phyloP scores from a whole-genome alignment of 306 rosid species.

The Acmispon strigosus region DNA sequence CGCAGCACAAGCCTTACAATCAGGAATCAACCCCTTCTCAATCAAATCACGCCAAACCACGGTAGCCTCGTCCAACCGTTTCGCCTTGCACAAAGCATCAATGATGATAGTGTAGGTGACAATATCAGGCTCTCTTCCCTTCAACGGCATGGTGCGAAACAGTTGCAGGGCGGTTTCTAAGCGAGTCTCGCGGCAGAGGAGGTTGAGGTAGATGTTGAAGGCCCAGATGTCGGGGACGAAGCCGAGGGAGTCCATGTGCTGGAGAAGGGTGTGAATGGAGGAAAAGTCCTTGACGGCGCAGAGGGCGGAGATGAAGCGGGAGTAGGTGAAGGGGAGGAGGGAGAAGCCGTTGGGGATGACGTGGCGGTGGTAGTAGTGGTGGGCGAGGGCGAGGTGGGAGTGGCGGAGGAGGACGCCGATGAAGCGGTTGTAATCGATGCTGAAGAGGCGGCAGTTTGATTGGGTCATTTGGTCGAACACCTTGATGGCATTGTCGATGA shows the following conservation, averaged over 20 bases:
- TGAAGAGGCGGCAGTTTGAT: slow-evolving; percentile 61
- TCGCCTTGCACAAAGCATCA: slow-evolving; percentile 59
- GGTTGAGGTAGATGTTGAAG: slow-evolving; percentile 63
- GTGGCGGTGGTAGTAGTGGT: slow-evolving; percentile 57
- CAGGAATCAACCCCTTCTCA: slow-evolving; percentile 49
- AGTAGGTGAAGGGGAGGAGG: slow-evolving; percentile 74
- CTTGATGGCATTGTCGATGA: slow-evolving; percentile 65
- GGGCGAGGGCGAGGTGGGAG: slow-evolving; percentile 66
- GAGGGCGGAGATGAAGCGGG: slow-evolving; percentile 79
- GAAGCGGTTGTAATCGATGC: slow-evolving; percentile 83
- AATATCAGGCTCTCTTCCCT: slow-evolving; percentile 66
- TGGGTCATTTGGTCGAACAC: slow-evolving; percentile 84
- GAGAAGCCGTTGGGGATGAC: slow-evolving; percentile 75
- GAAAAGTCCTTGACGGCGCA: slow-evolving; percentile 44
- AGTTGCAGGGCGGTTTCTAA: slow-evolving; percentile 43
- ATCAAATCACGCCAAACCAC: slow-evolving; percentile 55
- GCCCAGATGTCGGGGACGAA: slow-evolving; percentile 83
- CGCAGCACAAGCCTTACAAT: slow-evolving; percentile 52
- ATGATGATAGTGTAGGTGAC: slow-evolving; percentile 62
- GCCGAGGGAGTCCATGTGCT: slow-evolving; percentile 58
- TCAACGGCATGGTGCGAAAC: slow-evolving; percentile 37
- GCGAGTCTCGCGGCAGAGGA: slow-evolving; percentile 46
- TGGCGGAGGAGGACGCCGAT: slow-evolving; percentile 72
- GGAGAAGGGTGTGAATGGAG: slow-evolving; percentile 51
- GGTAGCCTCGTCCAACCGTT: slow-evolving; percentile 41